Conservation (phyloP, 1,139 yeast genomes). For the Scheffersomyces illinoinensis region DNA sequence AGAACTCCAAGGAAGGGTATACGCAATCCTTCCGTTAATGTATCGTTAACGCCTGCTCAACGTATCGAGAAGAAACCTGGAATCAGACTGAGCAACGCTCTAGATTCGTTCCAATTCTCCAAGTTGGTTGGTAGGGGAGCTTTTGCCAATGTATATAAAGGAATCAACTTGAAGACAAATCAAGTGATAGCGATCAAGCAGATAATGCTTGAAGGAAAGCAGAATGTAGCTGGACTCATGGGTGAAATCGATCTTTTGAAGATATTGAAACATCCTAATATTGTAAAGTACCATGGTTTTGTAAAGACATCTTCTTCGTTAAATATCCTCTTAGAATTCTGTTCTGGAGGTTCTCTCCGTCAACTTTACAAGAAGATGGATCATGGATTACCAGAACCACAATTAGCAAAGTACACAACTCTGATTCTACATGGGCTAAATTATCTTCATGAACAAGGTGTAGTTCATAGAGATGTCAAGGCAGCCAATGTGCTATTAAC, state of each 20-base stretch:
- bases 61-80: slow-evolving; percentile 45
- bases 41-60: slow-evolving; percentile 58
- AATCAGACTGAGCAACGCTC: slow-evolving; percentile 39
- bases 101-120: slow-evolving; percentile 58
- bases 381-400: slow-evolving; percentile 57
- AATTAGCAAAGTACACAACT: slow-evolving; percentile 58
- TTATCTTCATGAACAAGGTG: slow-evolving; percentile 70
- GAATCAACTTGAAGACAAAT: slow-evolving; percentile 61
- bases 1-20: slow-evolving; percentile 13
- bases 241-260: slow-evolving; percentile 87
- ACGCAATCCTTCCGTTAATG: slow-evolving; percentile 38
- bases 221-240: slow-evolving; percentile 54
- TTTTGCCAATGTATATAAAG: slow-evolving; percentile 72
- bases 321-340: slow-evolving; percentile 72
- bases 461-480: slow-evolving; percentile 76
- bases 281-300: slow-evolving; percentile 88
- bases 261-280: slow-evolving; percentile 78
- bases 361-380: slow-evolving; percentile 61
- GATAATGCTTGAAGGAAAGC: slow-evolving; percentile 55
- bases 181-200: slow-evolving; percentile 86
- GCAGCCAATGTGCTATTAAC: slow-evolving; percentile 74
- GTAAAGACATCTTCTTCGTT: slow-evolving; percentile 67
- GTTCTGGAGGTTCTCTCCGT: slow-evolving; percentile 84
- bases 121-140: slow-evolving; percentile 79
- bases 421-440: slow-evolving; percentile 76